Percentiles rank a stretch among this genome's conserved stretches.
Evolutionary conservation across 2,329 filamentous ascomycete species (phyloP).

Genomic region (Coleophoma crateriformis): DNA sequence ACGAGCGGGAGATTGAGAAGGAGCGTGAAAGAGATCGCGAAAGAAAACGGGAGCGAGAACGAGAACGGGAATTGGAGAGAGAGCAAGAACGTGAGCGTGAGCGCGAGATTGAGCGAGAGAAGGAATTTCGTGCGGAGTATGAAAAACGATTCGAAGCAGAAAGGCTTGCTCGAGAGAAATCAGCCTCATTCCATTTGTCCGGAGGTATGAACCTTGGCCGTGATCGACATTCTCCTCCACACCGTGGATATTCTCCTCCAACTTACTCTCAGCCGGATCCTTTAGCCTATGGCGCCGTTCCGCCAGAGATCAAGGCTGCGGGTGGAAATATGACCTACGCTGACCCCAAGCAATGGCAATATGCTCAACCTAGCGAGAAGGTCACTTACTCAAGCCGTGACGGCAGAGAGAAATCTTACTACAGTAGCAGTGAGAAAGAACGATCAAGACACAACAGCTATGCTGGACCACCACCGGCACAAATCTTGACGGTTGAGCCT

Average conservation of each 20-base stretch:
- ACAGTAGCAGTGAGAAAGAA: not conserved
- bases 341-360: constrained; percentile 29
- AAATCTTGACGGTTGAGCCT: constrained; percentile 24
- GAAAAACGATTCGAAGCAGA: not conserved
- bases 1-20: constrained; percentile 6
- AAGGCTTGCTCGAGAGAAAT: not conserved
- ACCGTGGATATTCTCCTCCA: not conserved
- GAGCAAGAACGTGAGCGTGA: constrained; percentile 17
- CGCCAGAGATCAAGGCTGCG: not conserved
- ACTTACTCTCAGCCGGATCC: not conserved
- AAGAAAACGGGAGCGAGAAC: constrained; percentile 8
- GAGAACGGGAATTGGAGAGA: constrained; percentile 10
- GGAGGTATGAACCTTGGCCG: not conserved
- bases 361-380: constrained; percentile 30
- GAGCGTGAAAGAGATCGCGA: constrained; percentile 17
- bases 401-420: constrained; percentile 9
- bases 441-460: constrained; percentile 7
- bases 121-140: constrained; percentile 7
- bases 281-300: not conserved
- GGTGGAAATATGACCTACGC: constrained; percentile 16
- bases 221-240: not conserved
- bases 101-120: constrained; percentile 20
- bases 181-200: constrained; percentile 19
- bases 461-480: constrained; percentile 12
- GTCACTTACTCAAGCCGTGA: constrained; percentile 26